Evolutionary conservation across 2,329 filamentous ascomycete species (phyloP).

Genomic region (Beauveria asiatica): DNA sequence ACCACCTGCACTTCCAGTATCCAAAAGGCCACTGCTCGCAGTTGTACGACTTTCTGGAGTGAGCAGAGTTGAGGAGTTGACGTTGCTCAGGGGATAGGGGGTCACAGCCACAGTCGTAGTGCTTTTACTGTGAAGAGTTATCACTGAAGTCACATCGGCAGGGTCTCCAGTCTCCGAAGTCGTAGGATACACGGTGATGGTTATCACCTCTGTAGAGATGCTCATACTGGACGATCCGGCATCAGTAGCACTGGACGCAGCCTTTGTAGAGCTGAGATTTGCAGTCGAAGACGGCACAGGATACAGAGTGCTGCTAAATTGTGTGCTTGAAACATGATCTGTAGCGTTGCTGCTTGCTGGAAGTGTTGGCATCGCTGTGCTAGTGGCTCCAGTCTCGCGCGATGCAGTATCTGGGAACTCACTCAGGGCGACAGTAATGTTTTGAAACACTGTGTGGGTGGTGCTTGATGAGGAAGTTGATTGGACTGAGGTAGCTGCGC

Average conservation of each 20-base stretch:
- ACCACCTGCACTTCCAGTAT: neutral
- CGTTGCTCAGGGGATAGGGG: neutral
- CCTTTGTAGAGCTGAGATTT: neutral
- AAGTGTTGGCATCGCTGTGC: neutral
- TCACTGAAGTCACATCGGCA: neutral
- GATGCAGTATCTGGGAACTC: neutral
- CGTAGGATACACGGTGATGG: conserved; percentile 6
- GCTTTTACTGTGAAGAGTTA: neutral
- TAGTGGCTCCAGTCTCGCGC: neutral
- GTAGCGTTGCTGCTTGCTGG: neutral
- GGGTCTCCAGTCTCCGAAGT: neutral
- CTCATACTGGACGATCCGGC: neutral
- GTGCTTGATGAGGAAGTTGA: neutral
- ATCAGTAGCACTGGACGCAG: neutral
- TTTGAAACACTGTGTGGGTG: conserved; percentile 4
- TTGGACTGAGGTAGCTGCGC: neutral
- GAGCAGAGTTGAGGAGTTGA: neutral
- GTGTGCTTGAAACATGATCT: neutral
- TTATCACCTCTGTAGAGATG: neutral
- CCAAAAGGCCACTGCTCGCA: neutral
- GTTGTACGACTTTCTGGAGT: neutral
- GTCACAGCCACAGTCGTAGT: neutral
- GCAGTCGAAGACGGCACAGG: neutral
- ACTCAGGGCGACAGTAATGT: neutral
- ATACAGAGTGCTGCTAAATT: neutral